Percentiles rank a stretch among this genome's conserved stretches.
Evolutionary conservation across 1,139 yeast genomes (phyloP).

Genomic region (Saccharomyces pastorianus): DNA sequence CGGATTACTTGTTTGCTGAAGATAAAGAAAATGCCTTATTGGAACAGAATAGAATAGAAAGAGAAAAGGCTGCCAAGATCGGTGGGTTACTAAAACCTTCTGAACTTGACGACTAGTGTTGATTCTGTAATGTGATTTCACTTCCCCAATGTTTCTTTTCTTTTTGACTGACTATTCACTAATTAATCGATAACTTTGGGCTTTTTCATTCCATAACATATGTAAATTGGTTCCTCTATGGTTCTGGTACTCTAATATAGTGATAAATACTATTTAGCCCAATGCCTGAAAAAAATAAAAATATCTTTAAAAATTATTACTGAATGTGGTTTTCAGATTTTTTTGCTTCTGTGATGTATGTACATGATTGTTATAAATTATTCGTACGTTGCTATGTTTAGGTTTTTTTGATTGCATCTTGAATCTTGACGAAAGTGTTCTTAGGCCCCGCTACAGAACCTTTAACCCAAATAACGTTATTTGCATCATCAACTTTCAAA

Average conservation of each 20-base stretch:
- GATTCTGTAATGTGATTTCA: neutral
- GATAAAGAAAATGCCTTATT: constrained; percentile 74
- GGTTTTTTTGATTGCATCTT: constrained; percentile 58
- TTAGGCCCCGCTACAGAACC: constrained; percentile 92
- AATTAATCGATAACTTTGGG: neutral
- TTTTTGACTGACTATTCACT: neutral
- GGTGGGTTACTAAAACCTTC: constrained; percentile 95
- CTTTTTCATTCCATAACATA: neutral
- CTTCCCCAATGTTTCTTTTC: neutral
- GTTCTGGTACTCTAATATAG: neutral
- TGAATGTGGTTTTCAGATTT: neutral
- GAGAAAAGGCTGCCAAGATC: constrained; percentile 75
- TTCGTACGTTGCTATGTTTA: neutral
- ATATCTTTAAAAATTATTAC: neutral
- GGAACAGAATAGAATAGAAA: constrained; percentile 61
- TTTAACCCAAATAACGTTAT: constrained; percentile 74
- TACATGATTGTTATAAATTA: neutral
- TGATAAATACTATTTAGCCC: neutral
- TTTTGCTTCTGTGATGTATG: neutral
- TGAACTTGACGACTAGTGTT: constrained; percentile 67
- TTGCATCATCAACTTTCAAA: constrained; percentile 68
- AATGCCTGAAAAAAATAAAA: neutral
- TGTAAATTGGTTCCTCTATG: neutral
- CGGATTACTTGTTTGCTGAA: constrained; percentile 90
- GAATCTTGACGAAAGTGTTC: constrained; percentile 62